phyloP scores from a whole-genome alignment of 305 asterid species.

The Solanum hybrid region DNA sequence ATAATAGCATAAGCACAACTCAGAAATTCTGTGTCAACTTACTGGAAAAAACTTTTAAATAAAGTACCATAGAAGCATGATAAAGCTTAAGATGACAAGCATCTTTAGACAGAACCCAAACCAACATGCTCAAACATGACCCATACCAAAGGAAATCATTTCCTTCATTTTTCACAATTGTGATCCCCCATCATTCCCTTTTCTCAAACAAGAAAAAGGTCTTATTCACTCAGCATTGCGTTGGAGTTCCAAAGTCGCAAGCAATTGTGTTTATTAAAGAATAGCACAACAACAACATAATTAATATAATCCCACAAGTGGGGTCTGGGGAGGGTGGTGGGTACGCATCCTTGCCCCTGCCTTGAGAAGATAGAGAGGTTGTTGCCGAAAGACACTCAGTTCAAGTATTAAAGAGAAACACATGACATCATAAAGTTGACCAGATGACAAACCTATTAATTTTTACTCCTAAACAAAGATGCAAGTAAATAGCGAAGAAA shows the following conservation, averaged over 20 bases:
- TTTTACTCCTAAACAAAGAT: constrained; percentile 1
- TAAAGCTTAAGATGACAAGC: neutral
- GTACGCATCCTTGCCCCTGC: neutral
- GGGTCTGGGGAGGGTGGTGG: neutral
- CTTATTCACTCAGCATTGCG: neutral
- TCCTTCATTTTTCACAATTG: neutral
- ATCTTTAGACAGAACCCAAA: neutral
- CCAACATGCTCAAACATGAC: neutral
- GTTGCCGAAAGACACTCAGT: neutral
- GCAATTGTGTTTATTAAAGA: neutral
- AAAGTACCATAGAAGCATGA: neutral
- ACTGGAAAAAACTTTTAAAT: neutral
- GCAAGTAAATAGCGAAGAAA: neutral
- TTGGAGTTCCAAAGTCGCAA: neutral
- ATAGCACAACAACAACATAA: neutral
- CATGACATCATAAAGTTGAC: neutral
- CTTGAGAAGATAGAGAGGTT: neutral
- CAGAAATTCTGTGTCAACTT: neutral
- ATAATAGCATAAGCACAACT: neutral
- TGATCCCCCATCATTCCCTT: neutral
- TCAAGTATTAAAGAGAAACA: neutral
- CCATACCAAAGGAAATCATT: neutral
- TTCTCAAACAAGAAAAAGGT: neutral
- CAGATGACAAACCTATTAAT: neutral
- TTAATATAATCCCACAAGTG: neutral